Evolutionary conservation across 208 protist species (phyloP), one percentile per base, ranked within the genome.

Genomic region (Herpetomonas tarakana): DNA sequence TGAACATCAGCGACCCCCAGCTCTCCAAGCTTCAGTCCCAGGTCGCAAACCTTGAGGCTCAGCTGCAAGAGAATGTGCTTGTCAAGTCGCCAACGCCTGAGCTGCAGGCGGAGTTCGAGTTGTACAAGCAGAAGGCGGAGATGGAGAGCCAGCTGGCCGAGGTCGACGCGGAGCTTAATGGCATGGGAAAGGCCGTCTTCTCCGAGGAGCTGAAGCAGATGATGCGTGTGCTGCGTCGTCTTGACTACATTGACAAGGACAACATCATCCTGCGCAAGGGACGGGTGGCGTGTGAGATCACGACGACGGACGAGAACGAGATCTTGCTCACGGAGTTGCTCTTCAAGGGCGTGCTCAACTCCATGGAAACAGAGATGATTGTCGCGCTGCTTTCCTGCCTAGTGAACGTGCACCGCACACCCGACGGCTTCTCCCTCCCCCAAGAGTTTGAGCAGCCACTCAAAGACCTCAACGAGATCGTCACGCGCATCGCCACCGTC

Each of bases 281-380:
- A 9, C 87, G 96, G 28, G 96, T 99, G 24, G 98, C 98, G 22
- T 98, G 96, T 57, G 97, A 99, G 73, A 98, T 99, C 41, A 99
- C 89, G 25, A 93, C 98, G 0, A 97, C 87, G 3, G 97, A 99
- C 61, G 98, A 97, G 58, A 96, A 94, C 62, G 90, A 99, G 72
- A 92, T 99, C 46, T 82, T 99, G 0, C 81, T 99, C 24, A 98
- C 97, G 0, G 98, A 99, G 64, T 71, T 99, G 12, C 88, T 99
- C 16, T 99, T 99, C 73, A 94, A 93, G 39, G 98, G 97, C 61
- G 74, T 99, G 24, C 96, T 99, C 64, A 98, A 99, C 74, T 97
- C 98, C 30, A 93, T 97, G 85, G 88, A 92, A 58, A 89, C 88
- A 7, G 95, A 98, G 66, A 97, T 98, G 86, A 94, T 94, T 74